A percentile compares a stretch with the other conserved stretches of the same genome.
phyloP scores from a whole-genome alignment of 345 rosid species.

The Turritis glabra region DNA sequence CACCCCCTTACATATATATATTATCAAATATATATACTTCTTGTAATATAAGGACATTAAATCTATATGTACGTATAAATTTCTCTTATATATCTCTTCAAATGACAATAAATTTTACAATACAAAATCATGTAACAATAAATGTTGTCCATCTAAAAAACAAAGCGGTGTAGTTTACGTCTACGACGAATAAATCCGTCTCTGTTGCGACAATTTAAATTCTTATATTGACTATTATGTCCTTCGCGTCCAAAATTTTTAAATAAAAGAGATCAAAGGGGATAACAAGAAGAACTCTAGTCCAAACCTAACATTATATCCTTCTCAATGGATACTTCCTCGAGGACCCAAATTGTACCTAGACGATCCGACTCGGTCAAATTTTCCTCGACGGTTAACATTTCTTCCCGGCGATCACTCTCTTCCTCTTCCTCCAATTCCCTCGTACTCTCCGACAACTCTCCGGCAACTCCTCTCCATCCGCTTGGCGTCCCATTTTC shows the following conservation, averaged over 20 bases:
- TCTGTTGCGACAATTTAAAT: background rate
- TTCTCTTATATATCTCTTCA: no score
- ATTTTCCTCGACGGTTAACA: background rate
- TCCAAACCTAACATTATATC: background rate
- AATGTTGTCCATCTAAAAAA: no score
- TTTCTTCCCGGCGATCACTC: background rate
- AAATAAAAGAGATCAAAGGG: background rate
- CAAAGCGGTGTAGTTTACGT: no score
- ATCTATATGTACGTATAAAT: no score
- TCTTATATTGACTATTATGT: background rate
- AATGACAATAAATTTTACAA: no score
- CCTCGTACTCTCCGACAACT: background rate
- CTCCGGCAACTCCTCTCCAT: background rate
- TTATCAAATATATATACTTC: no score
- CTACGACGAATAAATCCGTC: no score
- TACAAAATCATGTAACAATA: no score
- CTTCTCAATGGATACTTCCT: background rate
- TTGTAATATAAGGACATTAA: no score
- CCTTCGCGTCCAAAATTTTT: background rate
- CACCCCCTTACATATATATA: no score
- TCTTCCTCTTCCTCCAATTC: background rate
- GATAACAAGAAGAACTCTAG: background rate
- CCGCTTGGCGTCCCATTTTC: conserved; percentile 8
- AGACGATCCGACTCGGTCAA: background rate
- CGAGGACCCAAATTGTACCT: background rate